Evolutionary conservation across 1,284 basidiomycete species (phyloP).

Genomic region (Austroboletus rostrupii): DNA sequence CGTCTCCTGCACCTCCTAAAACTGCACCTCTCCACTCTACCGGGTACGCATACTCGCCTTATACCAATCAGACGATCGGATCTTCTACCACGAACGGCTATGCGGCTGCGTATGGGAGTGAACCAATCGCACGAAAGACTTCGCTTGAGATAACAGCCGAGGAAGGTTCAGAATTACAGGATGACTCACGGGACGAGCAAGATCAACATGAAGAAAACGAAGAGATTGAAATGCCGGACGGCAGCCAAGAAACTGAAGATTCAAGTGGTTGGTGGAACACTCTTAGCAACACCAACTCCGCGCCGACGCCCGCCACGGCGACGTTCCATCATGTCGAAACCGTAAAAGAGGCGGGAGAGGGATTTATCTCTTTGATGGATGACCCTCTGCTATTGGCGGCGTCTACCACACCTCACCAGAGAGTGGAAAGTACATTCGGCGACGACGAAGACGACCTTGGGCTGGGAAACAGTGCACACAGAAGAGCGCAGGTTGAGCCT

Average conservation of each 20-base stretch:
- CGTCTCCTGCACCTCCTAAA: slow-evolving; percentile 40
- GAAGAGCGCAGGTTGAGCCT: slow-evolving; percentile 35
- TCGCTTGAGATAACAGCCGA: slow-evolving; percentile 34
- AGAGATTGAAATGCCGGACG: slow-evolving; percentile 2
- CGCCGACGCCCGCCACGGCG: slow-evolving; percentile 63
- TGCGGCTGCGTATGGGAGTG: slow-evolving; percentile 21
- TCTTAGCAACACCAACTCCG: slow-evolving; percentile 43
- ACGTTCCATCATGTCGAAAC: slow-evolving; percentile 55
- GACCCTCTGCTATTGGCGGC: slow-evolving; percentile 44
- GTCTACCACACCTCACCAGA: slow-evolving; percentile 21
- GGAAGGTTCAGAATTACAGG: slow-evolving; percentile 28
- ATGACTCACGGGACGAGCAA: slow-evolving; percentile 1
- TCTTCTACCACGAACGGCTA: slow-evolving; percentile 26
- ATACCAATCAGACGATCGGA: slow-evolving; percentile 32
- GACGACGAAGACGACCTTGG: slow-evolving; percentile 89
- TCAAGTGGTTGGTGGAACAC: slow-evolving; percentile 62
- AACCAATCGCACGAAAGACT: slow-evolving; percentile 24
- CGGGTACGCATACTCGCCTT: slow-evolving; percentile 23
- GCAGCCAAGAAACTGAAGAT: slow-evolving; percentile 33
- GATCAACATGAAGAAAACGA: slow-evolving; percentile 4
- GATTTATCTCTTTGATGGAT: slow-evolving; percentile 88
- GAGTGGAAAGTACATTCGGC: slow-evolving; percentile 37
- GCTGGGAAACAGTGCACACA: slow-evolving; percentile 70
- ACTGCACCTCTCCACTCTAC: slow-evolving; percentile 28
- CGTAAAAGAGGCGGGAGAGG: slow-evolving; percentile 44